Percentiles rank a stretch among this genome's conserved stretches.
Conservation (phyloP, 148 eudicot genomes). For the Rhododendron simsii region DNA sequence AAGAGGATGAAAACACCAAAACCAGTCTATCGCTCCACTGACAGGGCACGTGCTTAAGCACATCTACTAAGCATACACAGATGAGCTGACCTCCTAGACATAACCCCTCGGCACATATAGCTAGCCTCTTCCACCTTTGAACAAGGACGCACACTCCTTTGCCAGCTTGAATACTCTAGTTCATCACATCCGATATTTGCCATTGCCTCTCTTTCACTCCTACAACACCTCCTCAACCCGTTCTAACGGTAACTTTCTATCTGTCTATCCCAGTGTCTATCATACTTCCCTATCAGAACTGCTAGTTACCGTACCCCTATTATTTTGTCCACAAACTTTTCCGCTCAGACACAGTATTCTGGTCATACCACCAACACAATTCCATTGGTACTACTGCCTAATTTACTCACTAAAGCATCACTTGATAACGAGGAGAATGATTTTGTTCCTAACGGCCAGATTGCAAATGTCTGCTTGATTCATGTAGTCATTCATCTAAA, state of each 20-base stretch:
- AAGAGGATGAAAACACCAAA: not conserved
- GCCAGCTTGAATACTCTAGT: not conserved
- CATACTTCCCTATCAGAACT: not conserved
- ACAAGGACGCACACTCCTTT: not conserved
- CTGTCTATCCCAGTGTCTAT: not conserved
- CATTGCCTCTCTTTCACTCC: not conserved
- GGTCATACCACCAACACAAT: not conserved
- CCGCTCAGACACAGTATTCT: not conserved
- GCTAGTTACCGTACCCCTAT: not conserved
- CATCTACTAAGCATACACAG: not conserved
- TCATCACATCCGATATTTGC: not conserved
- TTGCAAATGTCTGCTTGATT: not conserved
- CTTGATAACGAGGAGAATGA: not conserved
- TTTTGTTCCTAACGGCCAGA: not conserved
- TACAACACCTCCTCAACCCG: not conserved
- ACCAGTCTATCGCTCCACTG: not conserved
- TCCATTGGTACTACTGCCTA: not conserved
- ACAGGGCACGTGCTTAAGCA: not conserved
- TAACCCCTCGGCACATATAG: not conserved
- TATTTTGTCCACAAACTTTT: not conserved
- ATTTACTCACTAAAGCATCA: not conserved
- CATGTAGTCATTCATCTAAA: not conserved
- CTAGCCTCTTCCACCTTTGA: not conserved
- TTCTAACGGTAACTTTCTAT: not conserved
- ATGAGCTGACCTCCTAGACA: not conserved